phyloP scores from a whole-genome alignment of 805 yeast genomes.

The Sugiyamaella qingdaonensis region DNA sequence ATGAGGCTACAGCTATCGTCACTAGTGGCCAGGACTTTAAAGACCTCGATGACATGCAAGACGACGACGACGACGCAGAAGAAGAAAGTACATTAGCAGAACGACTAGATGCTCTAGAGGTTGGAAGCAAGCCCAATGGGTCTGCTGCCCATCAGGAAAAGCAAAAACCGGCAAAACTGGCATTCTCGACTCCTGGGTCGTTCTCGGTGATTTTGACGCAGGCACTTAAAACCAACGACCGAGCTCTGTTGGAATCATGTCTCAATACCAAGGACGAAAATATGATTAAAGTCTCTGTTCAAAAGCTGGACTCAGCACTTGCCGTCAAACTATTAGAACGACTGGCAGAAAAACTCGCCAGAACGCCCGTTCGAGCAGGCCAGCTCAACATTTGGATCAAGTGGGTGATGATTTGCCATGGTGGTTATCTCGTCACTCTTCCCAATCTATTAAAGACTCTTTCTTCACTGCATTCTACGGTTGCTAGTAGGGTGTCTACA shows the following conservation, averaged over 20 bases:
- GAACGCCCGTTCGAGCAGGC: conserved; percentile 51
- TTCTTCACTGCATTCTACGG: conserved; percentile 52
- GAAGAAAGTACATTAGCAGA: conserved; percentile 45
- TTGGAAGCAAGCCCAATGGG: conserved; percentile 24
- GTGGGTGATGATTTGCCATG: conserved; percentile 70
- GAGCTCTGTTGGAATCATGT: conserved; percentile 78
- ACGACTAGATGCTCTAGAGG: conserved; percentile 35
- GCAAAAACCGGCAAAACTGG: conserved; percentile 37
- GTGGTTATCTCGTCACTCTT: conserved; percentile 55
- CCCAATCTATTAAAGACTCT: conserved; percentile 51
- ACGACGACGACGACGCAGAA: conserved; percentile 36
- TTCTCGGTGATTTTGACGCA: conserved; percentile 82
- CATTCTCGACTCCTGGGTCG: conserved; percentile 62
- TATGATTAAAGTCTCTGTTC: conserved; percentile 51
- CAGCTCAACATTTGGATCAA: conserved; percentile 65
- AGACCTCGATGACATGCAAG: conserved; percentile 28
- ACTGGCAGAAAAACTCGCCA: conserved; percentile 46
- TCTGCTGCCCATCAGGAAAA: conserved; percentile 3
- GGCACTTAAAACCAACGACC: conserved; percentile 84
- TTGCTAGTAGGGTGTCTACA: conserved; percentile 51
- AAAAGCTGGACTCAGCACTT: conserved; percentile 45
- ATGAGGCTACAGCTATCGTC: conserved; percentile 32
- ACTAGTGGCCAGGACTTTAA: conserved; percentile 35
- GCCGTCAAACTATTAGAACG: conserved; percentile 44
- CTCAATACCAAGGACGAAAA: conserved; percentile 50